Evolutionary conservation across 2,329 filamentous ascomycete genomes (phyloP), one percentile per base, ranked within the genome.

Genomic region (Akanthomyces dipterigenus): DNA sequence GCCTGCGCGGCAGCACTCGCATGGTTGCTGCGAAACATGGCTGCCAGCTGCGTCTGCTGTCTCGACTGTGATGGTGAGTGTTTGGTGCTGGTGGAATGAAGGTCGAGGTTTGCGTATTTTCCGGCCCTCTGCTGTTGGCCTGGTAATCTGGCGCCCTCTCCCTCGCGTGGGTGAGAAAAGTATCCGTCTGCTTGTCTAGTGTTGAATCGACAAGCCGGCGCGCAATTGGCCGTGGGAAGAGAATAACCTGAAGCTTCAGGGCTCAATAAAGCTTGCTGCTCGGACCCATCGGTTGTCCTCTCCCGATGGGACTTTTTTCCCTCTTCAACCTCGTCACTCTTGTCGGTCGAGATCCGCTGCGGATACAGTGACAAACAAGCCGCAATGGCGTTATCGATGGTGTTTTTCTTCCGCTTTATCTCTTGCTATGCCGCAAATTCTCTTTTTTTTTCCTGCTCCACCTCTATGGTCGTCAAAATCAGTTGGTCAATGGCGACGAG

Each of bases 331-430:
- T 50, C 20, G 55, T 50, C 55, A 40, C 36, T 26, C 56, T 45
- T 60, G 46, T 53, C 45, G 22, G 49, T 48, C 56, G 18, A 60
- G 58, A 42, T 60, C 58, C 58, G 58, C 58, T 54, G 58, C 58
- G 58, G 58, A 60, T 48, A 60, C 58, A 16, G 28, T 60, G 40
- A 60, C 38, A 45, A 45, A 53, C 56, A 31, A 36, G 24, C 5
- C 46, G 36, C 38, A 36, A 51, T 60, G 48, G 46, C 46, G 48
- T 36, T 60, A n/a, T 60, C 9, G 2, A 8, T 34, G 31, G 12
- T 42, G 20, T 51, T 51, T 51, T 45, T 42, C 16, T 50, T 34
- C 28, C 34, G 14, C 20, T 46, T 16, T 18, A 31, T 9, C 24
- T 36, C 16, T 42, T 22, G 11, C 28, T 12, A 26, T n/a, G n/a